Percentiles rank a stretch among this genome's conserved stretches.
These are phyloP conservation scores for Colletotrichum filicis DNA, from an alignment of 2,329 filamentous ascomycete species.

Conservation along the genomic window DNA sequence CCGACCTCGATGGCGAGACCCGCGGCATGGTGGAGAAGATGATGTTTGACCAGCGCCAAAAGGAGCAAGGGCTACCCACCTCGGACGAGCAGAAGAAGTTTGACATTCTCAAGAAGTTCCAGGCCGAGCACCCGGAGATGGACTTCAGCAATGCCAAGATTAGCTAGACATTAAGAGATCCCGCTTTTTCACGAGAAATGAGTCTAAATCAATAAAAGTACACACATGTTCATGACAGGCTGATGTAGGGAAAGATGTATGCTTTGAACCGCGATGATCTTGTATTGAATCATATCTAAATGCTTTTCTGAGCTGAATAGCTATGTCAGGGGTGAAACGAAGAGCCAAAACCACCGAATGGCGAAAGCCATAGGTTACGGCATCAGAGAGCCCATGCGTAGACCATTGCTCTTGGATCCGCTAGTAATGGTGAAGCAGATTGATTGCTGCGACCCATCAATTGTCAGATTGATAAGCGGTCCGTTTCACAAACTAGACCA, in stretches of 20 bases:
- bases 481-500: constrained; percentile 43
- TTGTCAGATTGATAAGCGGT: constrained; percentile 56
- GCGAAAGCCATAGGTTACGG: constrained; percentile 48
- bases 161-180: constrained; percentile 37
- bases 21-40: constrained; percentile 99
- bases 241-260: background rate
- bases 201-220: background rate
- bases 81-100: constrained; percentile 96
- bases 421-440: constrained; percentile 65
- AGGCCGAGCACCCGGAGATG: constrained; percentile 80
- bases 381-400: constrained; percentile 70
- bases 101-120: constrained; percentile 93
- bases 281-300: constrained; percentile 15
- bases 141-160: constrained; percentile 79
- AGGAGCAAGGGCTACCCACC: constrained; percentile 88
- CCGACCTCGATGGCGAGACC: constrained; percentile 94
- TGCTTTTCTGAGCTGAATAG: background rate
- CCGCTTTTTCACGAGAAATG: background rate
- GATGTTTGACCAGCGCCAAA: constrained; percentile 99
- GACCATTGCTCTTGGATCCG: constrained; percentile 65
- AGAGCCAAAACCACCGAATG: constrained; percentile 61
- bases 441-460: constrained; percentile 62
- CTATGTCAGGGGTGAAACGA: constrained; percentile 74
- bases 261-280: background rate
- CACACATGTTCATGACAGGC: background rate